A percentile compares a stretch with the other conserved stretches of the same genome.
These are phyloP conservation scores for Kitagawia praeruptora DNA, from an alignment of 129 eudicot species.

Conservation along the genomic window DNA sequence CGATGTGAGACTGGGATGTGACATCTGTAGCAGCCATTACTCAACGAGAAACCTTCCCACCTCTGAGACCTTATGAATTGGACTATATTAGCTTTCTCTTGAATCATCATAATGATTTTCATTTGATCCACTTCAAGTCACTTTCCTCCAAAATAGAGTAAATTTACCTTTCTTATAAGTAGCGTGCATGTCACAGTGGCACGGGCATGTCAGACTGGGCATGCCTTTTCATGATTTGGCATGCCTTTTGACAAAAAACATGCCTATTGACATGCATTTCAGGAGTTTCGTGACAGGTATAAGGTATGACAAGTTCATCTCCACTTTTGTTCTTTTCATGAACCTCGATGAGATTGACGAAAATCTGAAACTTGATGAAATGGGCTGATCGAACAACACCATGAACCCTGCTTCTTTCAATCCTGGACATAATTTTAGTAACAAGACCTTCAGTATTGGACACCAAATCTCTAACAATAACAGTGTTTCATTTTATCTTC, in stretches of 20 bases:
- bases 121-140: slow-evolving; percentile 67
- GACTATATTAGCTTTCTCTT: slow-evolving; percentile 31
- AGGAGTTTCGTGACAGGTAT: no score
- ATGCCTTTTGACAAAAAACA: no score
- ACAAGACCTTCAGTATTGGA: slow-evolving; percentile 47
- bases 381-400: slow-evolving; percentile 44
- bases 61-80: no score
- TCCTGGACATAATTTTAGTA: slow-evolving; percentile 41
- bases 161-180: slow-evolving; percentile 58
- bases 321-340: slow-evolving; percentile 76
- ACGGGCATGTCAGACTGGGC: no score
- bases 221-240: no score
- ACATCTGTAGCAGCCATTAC: no score
- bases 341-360: slow-evolving; percentile 56
- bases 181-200: no score
- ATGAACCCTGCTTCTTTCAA: slow-evolving; percentile 30
- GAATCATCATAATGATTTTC: slow-evolving; percentile 27
- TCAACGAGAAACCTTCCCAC: no score
- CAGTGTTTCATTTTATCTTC: slow-evolving; percentile 38
- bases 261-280: no score
- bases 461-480: slow-evolving; percentile 50
- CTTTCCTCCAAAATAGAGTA: slow-evolving; percentile 45
- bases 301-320: slow-evolving; percentile 56
- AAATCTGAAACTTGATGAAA: slow-evolving; percentile 52
- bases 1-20: no score